A percentile compares a stretch with the other conserved stretches of the same genome.
Evolutionary conservation across 2,329 filamentous ascomycete species (phyloP).

Genomic region (Scedosporium boydii): DNA sequence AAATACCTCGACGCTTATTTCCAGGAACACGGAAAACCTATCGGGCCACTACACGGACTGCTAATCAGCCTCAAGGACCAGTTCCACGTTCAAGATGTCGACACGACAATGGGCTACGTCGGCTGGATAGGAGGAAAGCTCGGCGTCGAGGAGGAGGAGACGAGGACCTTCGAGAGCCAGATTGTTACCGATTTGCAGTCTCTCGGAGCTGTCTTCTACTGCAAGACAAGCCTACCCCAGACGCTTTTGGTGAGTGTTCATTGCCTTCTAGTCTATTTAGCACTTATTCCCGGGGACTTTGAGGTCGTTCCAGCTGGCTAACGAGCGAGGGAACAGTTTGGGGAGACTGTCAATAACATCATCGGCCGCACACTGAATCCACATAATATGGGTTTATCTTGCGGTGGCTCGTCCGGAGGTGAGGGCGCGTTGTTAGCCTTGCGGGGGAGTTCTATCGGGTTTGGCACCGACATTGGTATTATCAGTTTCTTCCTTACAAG

Average conservation of each 20-base stretch:
- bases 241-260: constrained; percentile 9
- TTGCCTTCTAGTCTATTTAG: background rate
- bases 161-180: constrained; percentile 9
- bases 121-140: constrained; percentile 15
- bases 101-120: constrained; percentile 31
- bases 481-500: background rate
- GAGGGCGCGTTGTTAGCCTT: constrained; percentile 25
- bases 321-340: constrained; percentile 3
- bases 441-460: constrained; percentile 21
- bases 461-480: constrained; percentile 25
- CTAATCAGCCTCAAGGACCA: constrained; percentile 43
- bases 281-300: no score
- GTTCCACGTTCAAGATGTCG: constrained; percentile 20
- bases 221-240: constrained; percentile 17
- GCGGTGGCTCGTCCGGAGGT: constrained; percentile 27
- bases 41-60: constrained; percentile 53
- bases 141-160: background rate
- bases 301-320: background rate
- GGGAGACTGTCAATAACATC: constrained; percentile 24
- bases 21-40: constrained; percentile 25
- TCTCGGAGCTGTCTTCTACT: constrained; percentile 15
- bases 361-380: constrained; percentile 25
- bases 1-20: constrained; percentile 36
- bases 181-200: constrained; percentile 12
- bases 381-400: constrained; percentile 20